Evolutionary conservation across 352 stramenopile species (phyloP).

Genomic region (Pythium aphanidermatum): DNA sequence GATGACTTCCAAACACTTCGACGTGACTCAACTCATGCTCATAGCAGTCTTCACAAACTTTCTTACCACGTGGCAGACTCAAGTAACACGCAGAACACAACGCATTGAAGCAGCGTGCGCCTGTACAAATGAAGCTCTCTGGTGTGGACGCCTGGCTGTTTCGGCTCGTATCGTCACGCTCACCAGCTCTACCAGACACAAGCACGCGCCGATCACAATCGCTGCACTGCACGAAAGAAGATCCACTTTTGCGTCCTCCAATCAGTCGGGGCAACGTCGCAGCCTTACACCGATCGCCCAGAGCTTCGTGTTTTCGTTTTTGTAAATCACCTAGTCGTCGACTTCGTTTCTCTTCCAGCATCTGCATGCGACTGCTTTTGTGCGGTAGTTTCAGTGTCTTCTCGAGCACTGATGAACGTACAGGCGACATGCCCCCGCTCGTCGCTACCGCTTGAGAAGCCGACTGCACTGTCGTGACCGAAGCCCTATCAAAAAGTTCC

Average conservation of each 20-base stretch:
- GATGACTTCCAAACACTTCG: constrained; percentile 50
- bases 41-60: constrained; percentile 75
- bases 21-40: constrained; percentile 41
- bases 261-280: constrained; percentile 54
- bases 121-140: constrained; percentile 28
- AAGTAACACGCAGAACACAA: constrained; percentile 54
- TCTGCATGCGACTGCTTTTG: constrained; percentile 44
- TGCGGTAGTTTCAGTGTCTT: no score
- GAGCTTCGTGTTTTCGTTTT: constrained; percentile 47
- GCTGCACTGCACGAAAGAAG: constrained; percentile 40
- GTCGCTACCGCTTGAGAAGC: no score
- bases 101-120: constrained; percentile 50
- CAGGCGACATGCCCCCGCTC: no score
- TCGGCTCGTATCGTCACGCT: not conserved
- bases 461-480: no score
- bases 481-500: no score
- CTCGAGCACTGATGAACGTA: no score
- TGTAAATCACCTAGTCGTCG: constrained; percentile 33
- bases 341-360: constrained; percentile 56
- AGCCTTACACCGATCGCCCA: constrained; percentile 51
- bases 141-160: not conserved
- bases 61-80: constrained; percentile 35
- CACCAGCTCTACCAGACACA: constrained; percentile 24
- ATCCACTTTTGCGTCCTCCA: constrained; percentile 65
- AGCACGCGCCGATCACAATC: constrained; percentile 44